Evolutionary conservation across 768 basidiomycete genomes (phyloP).

Genomic region (Leccinellum albellum): DNA sequence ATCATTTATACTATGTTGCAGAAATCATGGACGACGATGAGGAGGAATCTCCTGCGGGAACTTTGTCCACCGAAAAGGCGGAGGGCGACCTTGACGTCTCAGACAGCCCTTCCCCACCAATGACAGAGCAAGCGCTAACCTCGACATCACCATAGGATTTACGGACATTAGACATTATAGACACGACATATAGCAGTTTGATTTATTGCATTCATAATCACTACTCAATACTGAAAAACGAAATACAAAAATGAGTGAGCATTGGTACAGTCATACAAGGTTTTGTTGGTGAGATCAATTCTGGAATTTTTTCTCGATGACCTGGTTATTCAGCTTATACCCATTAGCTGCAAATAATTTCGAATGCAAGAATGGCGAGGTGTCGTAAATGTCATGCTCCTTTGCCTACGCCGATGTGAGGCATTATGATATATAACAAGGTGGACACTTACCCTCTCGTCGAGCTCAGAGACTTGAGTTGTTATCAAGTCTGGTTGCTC

Average conservation of each 20-base stretch:
- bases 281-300: conserved; percentile 20
- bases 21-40: conserved; percentile 73
- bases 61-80: conserved; percentile 1
- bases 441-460: conserved; percentile 65
- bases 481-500: conserved; percentile 75
- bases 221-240: conserved; percentile 26
- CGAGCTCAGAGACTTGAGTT: conserved; percentile 78
- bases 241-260: conserved; percentile 11
- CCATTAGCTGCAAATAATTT: conserved; percentile 86
- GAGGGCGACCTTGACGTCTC: conserved; percentile 3
- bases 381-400: conserved; percentile 94
- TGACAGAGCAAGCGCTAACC: conserved; percentile 6
- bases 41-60: conserved; percentile 32
- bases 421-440: neutral
- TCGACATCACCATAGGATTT: conserved; percentile 17
- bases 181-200: conserved; percentile 21
- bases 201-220: conserved; percentile 30
- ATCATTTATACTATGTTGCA: conserved; percentile 20
- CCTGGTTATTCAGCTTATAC: conserved; percentile 63
- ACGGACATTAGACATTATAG: conserved; percentile 19
- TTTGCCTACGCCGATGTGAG: conserved; percentile 61
- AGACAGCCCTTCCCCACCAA: conserved; percentile 7
- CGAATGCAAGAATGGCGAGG: conserved; percentile 78
- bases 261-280: conserved; percentile 1
- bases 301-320: conserved; percentile 74